Conservation (phyloP, 352 stramenopile species). For the Pythium periplocum region DNA sequence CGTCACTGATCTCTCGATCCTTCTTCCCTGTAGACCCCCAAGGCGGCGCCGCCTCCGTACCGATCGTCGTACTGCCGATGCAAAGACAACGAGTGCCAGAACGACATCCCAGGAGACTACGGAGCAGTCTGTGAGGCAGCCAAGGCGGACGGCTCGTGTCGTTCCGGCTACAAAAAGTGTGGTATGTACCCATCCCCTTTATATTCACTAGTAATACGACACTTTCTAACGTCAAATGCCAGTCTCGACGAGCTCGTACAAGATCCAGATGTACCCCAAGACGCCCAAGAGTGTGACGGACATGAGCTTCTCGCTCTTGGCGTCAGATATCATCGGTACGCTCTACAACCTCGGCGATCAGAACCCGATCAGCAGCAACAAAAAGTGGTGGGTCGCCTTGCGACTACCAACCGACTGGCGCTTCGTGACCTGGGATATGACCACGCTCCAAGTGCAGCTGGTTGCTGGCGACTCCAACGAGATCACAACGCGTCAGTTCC, state of each 20-base stretch:
- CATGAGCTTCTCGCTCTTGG: constrained; percentile 65
- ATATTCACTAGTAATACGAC: neutral
- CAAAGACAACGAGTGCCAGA: constrained; percentile 61
- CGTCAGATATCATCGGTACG: constrained; percentile 58
- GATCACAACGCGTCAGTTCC: constrained; percentile 9
- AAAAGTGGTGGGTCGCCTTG: constrained; percentile 74
- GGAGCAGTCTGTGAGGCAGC: constrained; percentile 37
- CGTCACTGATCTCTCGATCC: neutral
- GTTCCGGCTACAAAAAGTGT: constrained; percentile 53
- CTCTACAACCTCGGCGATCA: constrained; percentile 64
- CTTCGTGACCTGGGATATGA: constrained; percentile 66
- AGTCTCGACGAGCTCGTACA: constrained; percentile 74
- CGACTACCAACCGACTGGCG: constrained; percentile 54
- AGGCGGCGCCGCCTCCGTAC: constrained; percentile 30
- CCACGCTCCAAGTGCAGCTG: constrained; percentile 42
- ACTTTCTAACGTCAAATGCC: constrained; percentile 1
- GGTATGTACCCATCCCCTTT: constrained; percentile 9
- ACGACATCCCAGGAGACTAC: constrained; percentile 42
- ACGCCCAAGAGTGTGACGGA: constrained; percentile 64
- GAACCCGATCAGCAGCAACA: constrained; percentile 35
- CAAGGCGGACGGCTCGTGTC: constrained; percentile 42
- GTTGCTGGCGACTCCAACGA: constrained; percentile 14
- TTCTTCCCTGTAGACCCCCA: neutral
- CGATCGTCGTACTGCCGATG: constrained; percentile 65
- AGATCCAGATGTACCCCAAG: constrained; percentile 43